These are phyloP conservation scores for Cupressus sempervirens DNA, from an alignment of 75 land plant genomes.

Conservation along the genomic window DNA sequence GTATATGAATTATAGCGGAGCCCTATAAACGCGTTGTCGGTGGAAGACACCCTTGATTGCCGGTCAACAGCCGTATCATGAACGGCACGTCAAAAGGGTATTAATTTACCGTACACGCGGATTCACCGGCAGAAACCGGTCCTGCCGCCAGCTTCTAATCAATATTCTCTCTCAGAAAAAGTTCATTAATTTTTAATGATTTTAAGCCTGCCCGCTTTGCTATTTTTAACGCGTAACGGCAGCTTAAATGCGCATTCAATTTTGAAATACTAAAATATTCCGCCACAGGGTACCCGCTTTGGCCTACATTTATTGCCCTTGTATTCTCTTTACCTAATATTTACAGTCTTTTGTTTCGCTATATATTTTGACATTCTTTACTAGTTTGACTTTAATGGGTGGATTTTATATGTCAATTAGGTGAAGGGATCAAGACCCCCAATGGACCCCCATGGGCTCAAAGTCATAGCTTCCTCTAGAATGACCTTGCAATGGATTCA, in stretches of 20 bases:
- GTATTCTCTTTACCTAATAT: not conserved
- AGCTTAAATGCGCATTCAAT: not conserved
- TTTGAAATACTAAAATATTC: not conserved
- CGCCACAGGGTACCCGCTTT: not conserved
- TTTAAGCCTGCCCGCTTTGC: not conserved
- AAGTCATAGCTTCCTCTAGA: too few species aligned
- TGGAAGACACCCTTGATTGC: not conserved
- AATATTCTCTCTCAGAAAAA: too few species aligned
- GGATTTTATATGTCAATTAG: too few species aligned
- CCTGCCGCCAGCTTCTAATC: not conserved
- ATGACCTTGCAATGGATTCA: too few species aligned
- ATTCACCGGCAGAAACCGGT: not conserved
- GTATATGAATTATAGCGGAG: not conserved
- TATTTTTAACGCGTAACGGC: not conserved
- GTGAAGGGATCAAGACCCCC: too few species aligned
- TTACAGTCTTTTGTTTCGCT: too few species aligned
- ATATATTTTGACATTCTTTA: too few species aligned
- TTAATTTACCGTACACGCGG: not conserved
- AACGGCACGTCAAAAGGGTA: conserved; percentile 2
- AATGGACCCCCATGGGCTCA: too few species aligned
- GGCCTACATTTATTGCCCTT: not conserved
- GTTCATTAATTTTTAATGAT: not conserved
- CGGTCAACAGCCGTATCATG: not conserved
- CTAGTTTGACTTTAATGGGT: too few species aligned
- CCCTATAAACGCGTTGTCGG: conserved; percentile 5